phyloP scores from a whole-genome alignment of 495 filamentous ascomycete genomes.

The Talaromyces stipitatus region DNA sequence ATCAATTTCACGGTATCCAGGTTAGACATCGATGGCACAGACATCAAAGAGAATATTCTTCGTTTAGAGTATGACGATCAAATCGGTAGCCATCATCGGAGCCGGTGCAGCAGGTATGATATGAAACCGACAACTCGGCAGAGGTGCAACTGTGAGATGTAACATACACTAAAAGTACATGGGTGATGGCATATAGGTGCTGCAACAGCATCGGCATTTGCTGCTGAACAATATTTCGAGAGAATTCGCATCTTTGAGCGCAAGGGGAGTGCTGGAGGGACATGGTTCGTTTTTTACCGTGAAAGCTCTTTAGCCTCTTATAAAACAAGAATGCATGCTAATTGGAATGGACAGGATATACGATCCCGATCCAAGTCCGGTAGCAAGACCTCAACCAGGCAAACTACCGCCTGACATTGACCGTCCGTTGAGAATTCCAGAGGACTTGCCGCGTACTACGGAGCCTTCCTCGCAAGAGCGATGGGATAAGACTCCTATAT shows the following conservation, averaged over 20 bases:
- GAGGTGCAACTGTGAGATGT: no score
- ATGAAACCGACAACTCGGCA: neutral
- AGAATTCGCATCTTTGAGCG: slow-evolving; percentile 42
- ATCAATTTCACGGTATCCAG: no score
- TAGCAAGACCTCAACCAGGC: slow-evolving; percentile 25
- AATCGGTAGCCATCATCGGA: slow-evolving; percentile 43
- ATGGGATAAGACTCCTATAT: slow-evolving; percentile 37
- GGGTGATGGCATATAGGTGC: slow-evolving; percentile 26
- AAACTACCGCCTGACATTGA: slow-evolving; percentile 30
- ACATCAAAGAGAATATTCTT: neutral
- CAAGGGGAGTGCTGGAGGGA: slow-evolving; percentile 35
- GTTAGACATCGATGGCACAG: neutral
- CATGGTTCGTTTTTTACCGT: slow-evolving; percentile 29
- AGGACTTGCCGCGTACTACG: slow-evolving; percentile 25
- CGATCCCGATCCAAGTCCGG: slow-evolving; percentile 25
- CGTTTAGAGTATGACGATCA: slow-evolving; percentile 17
- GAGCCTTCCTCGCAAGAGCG: slow-evolving; percentile 31
- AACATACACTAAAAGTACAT: neutral
- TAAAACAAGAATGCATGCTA: no score
- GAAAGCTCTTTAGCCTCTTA: no score
- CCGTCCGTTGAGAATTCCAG: slow-evolving; percentile 31
- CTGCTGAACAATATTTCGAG: slow-evolving; percentile 42
- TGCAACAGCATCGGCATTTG: slow-evolving; percentile 34
- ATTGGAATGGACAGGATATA: slow-evolving; percentile 30
- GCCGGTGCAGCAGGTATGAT: slow-evolving; percentile 41